phyloP scores from a whole-genome alignment of 2,329 filamentous ascomycete species.

The Cladorrhinum sp. region DNA sequence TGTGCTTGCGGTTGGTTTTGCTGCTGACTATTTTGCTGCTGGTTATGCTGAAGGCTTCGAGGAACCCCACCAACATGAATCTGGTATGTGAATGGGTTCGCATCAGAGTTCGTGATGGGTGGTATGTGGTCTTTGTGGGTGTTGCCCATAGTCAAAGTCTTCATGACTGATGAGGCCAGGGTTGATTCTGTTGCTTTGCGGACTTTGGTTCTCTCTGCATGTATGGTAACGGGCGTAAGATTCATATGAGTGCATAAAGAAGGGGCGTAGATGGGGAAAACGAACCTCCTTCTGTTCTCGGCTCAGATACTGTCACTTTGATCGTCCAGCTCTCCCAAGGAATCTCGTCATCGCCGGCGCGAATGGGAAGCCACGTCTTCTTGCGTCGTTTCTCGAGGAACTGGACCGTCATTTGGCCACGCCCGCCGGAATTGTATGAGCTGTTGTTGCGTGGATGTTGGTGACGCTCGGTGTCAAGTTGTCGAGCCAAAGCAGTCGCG shows the following conservation, averaged over 20 bases:
- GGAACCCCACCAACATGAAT: slow-evolving; percentile 77
- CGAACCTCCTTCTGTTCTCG: slow-evolving; percentile 82
- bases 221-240: background rate
- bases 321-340: slow-evolving; percentile 97
- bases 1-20: background rate
- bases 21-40: background rate
- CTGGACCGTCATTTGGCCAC: slow-evolving; percentile 79
- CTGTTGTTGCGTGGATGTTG: slow-evolving; percentile 12
- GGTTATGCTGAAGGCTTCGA: background rate
- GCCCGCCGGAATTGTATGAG: slow-evolving; percentile 49
- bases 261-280: slow-evolving; percentile 11
- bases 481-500: slow-evolving; percentile 72
- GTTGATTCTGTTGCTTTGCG: slow-evolving; percentile 88
- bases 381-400: slow-evolving; percentile 91
- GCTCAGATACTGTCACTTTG: slow-evolving; percentile 88
- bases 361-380: slow-evolving; percentile 66
- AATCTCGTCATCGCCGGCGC: slow-evolving; percentile 82
- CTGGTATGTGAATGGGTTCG: slow-evolving; percentile 93
- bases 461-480: slow-evolving; percentile 61
- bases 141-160: slow-evolving; percentile 85
- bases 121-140: slow-evolving; percentile 93
- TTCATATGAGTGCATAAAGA: background rate
- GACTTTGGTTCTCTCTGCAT: slow-evolving; percentile 77
- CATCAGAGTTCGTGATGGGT: slow-evolving; percentile 86
- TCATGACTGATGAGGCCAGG: slow-evolving; percentile 80